A percentile compares a stretch with the other conserved stretches of the same genome.
These are phyloP conservation scores for Citrus medica DNA, from an alignment of 345 rosid genomes.

Conservation along the genomic window DNA sequence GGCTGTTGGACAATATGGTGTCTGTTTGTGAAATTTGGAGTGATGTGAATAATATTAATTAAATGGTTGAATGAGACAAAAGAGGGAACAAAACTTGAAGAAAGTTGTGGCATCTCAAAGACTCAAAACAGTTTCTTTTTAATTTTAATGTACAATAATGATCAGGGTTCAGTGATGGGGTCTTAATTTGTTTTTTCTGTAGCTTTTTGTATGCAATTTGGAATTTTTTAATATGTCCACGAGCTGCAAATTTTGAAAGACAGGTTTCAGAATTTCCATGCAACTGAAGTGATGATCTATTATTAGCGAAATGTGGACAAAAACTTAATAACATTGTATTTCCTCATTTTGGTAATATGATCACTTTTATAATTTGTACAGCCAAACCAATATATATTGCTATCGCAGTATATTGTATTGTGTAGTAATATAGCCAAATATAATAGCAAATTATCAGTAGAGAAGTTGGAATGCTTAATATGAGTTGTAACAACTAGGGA, in stretches of 20 bases:
- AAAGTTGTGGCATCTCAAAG: slow-evolving; percentile 29
- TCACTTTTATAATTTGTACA: not conserved
- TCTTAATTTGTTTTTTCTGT: not conserved
- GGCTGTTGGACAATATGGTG: slow-evolving; percentile 27
- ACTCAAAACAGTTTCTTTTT: slow-evolving; percentile 9
- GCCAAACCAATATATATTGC: not conserved
- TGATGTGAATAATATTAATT: not conserved
- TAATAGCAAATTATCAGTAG: too few relatives aligned
- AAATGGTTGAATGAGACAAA: slow-evolving; percentile 17
- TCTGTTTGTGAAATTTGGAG: slow-evolving; percentile 31
- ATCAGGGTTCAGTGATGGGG: not conserved
- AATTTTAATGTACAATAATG: not conserved
- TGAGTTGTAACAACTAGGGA: not conserved
- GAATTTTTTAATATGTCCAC: slow-evolving; percentile 14
- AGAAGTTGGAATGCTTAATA: not conserved
- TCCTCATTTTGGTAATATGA: not conserved
- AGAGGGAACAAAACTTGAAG: slow-evolving; percentile 21
- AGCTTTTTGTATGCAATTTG: slow-evolving; percentile 1
- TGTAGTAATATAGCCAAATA: too few relatives aligned
- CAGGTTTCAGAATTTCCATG: not conserved
- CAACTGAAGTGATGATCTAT: not conserved
- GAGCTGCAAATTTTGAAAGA: slow-evolving; percentile 2
- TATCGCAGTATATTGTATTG: too few relatives aligned
- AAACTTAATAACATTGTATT: not conserved
- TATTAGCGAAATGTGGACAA: not conserved